Evolutionary conservation across 2,329 filamentous ascomycete species (phyloP).

Genomic region (Parastagonospora avenae): DNA sequence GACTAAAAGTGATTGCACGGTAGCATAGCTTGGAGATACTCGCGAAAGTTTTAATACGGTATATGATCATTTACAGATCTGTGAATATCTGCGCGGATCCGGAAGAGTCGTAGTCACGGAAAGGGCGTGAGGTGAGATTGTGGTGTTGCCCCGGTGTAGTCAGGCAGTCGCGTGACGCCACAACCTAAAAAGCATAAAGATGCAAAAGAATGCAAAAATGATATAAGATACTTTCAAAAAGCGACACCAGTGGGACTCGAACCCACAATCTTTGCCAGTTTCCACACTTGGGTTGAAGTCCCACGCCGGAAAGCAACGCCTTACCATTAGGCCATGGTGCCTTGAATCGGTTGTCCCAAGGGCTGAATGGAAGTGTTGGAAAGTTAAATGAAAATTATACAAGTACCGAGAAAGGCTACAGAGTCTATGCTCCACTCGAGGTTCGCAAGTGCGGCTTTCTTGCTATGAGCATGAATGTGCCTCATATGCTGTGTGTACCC

Average conservation of each 20-base stretch:
- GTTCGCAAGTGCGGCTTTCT: too few relatives aligned
- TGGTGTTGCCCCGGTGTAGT: too few relatives aligned
- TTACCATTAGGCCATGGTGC: conserved; percentile 53
- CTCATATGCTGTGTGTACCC: too few relatives aligned
- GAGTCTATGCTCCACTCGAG: too few relatives aligned
- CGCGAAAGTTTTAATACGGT: too few relatives aligned
- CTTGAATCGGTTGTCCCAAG: conserved; percentile 6
- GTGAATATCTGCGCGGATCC: too few relatives aligned
- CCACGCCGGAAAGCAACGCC: conserved; percentile 49
- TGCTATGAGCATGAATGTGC: too few relatives aligned
- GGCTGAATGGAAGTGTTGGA: conserved; percentile 5
- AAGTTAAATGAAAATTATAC: conserved; percentile 3
- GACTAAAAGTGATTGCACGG: too few relatives aligned
- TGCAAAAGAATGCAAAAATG: conserved; percentile 5
- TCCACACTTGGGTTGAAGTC: background rate
- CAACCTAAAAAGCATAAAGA: background rate
- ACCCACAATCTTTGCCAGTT: conserved; percentile 51
- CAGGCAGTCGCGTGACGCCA: background rate
- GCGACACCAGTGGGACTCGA: conserved; percentile 50
- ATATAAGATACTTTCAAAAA: conserved; percentile 16
- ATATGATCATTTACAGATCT: too few relatives aligned
- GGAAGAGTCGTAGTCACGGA: too few relatives aligned
- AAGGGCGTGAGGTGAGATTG: too few relatives aligned
- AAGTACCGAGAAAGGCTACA: background rate
- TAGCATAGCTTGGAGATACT: too few relatives aligned